These are phyloP conservation scores for Pugionium dolabratum DNA, from an alignment of 345 rosid genomes.

Conservation along the genomic window DNA sequence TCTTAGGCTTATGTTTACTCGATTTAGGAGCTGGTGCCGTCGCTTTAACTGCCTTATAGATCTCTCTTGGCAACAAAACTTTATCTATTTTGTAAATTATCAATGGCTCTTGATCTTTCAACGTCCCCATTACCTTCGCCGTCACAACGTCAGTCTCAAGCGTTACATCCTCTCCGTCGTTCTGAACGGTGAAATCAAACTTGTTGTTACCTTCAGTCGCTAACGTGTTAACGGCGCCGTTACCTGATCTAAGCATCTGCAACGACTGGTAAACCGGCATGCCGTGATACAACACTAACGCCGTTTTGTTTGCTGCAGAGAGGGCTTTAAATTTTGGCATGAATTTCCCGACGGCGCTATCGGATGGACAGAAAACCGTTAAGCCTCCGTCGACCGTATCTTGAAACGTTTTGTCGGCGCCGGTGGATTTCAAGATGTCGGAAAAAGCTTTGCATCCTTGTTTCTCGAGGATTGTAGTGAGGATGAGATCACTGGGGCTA, in stretches of 20 bases:
- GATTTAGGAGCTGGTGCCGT: constrained; percentile 52
- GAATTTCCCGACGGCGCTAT: constrained; percentile 56
- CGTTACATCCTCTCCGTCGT: constrained; percentile 70
- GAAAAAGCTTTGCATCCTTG: constrained; percentile 88
- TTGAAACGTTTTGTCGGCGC: constrained; percentile 66
- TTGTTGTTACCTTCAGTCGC: constrained; percentile 86
- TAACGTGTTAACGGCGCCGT: constrained; percentile 74
- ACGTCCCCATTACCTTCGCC: constrained; percentile 58
- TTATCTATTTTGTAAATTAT: constrained; percentile 68
- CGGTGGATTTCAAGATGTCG: constrained; percentile 56
- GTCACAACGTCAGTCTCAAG: constrained; percentile 64
- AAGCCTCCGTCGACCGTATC: constrained; percentile 77
- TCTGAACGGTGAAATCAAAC: constrained; percentile 76
- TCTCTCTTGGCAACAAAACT: constrained; percentile 74
- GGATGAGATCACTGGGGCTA: constrained; percentile 59
- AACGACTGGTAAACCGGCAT: constrained; percentile 71
- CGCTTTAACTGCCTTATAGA: constrained; percentile 57
- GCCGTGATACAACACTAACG: constrained; percentile 71
- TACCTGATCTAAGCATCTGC: constrained; percentile 71
- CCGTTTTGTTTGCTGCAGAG: constrained; percentile 60
- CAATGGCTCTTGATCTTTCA: constrained; percentile 79
- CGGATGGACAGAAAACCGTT: constrained; percentile 88
- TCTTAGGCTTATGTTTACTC: constrained; percentile 48
- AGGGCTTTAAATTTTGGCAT: constrained; percentile 74
- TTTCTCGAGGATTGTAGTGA: constrained; percentile 65